phyloP scores from a whole-genome alignment of 1,139 yeast genomes.

The Debaryomyces subglobosus region DNA sequence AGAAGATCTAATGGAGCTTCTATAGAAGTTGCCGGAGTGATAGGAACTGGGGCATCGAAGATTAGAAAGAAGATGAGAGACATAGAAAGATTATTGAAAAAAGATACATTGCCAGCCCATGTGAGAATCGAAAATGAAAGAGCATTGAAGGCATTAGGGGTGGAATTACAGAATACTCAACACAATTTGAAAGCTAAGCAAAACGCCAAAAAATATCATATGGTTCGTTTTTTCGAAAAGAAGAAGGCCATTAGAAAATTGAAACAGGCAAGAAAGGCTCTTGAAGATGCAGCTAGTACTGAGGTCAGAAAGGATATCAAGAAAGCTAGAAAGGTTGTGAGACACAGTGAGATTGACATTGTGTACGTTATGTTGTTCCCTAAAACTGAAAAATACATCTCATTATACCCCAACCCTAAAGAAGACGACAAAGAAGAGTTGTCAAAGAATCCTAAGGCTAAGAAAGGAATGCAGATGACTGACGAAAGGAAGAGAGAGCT shows the following conservation, averaged over 20 bases:
- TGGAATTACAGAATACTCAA: slow-evolving; percentile 64
- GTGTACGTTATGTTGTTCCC: slow-evolving; percentile 84
- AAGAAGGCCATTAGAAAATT: slow-evolving; percentile 83
- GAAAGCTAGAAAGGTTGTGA: slow-evolving; percentile 53
- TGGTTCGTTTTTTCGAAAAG: slow-evolving; percentile 89
- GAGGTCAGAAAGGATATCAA: slow-evolving; percentile 56
- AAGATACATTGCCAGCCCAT: slow-evolving; percentile 70
- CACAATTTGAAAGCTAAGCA: slow-evolving; percentile 54
- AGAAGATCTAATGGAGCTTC: slow-evolving; percentile 15
- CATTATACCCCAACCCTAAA: slow-evolving; percentile 62
- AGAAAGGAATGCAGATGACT: slow-evolving; percentile 50
- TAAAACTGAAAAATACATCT: slow-evolving; percentile 74
- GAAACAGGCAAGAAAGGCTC: slow-evolving; percentile 60
- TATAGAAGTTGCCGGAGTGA: slow-evolving; percentile 31
- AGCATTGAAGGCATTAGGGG: slow-evolving; percentile 71
- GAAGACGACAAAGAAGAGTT: slow-evolving; percentile 30
- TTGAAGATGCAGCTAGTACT: slow-evolving; percentile 41
- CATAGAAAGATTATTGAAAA: slow-evolving; percentile 67
- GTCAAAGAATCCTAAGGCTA: slow-evolving; percentile 39
- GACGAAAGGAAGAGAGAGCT: slow-evolving; percentile 52
- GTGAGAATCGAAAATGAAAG: slow-evolving; percentile 83
- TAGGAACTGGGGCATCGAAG: slow-evolving; percentile 50
- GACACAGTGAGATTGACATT: slow-evolving; percentile 68
- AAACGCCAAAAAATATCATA: slow-evolving; percentile 80
- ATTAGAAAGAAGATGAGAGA: slow-evolving; percentile 88